Evolutionary conservation across 2,329 filamentous ascomycete genomes (phyloP).

Genomic region (Phaeosphaeriaceae sp.): DNA sequence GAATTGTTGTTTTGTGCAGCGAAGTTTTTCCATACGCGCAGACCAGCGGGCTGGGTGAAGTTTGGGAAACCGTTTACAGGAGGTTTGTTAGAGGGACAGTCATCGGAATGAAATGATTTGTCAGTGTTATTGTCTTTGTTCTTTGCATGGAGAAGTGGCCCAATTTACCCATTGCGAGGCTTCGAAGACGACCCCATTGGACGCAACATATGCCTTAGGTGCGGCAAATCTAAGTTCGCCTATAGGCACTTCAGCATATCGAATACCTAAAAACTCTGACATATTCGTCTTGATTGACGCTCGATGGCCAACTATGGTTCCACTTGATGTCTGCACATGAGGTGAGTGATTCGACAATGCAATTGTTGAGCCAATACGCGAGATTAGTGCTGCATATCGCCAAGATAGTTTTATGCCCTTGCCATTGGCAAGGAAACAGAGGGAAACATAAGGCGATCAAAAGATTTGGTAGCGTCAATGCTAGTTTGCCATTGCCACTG

Average conservation of each 20-base stretch:
- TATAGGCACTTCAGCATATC: slow-evolving; percentile 43
- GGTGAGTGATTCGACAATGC: slow-evolving; percentile 6
- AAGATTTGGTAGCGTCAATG: no score
- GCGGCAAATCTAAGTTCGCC: slow-evolving; percentile 43
- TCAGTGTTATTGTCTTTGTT: background rate
- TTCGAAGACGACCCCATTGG: slow-evolving; percentile 25
- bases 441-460: no score
- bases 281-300: slow-evolving; percentile 31
- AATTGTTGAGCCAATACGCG: slow-evolving; percentile 13
- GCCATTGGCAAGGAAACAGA: no score
- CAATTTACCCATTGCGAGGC: slow-evolving; percentile 30
- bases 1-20: slow-evolving; percentile 31
- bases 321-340: slow-evolving; percentile 37
- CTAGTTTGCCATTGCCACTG: no score
- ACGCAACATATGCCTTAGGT: slow-evolving; percentile 33
- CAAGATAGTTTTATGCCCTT: no score
- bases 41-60: slow-evolving; percentile 31
- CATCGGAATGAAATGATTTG: slow-evolving; percentile 28
- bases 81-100: slow-evolving; percentile 33
- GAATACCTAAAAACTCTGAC: slow-evolving; percentile 45
- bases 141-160: background rate
- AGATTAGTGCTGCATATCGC: slow-evolving; percentile 14
- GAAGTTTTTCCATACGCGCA: slow-evolving; percentile 36
- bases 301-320: slow-evolving; percentile 39
- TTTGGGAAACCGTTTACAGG: slow-evolving; percentile 32